A percentile compares a stretch with the other conserved stretches of the same genome.
Evolutionary conservation across 2,329 filamentous ascomycete genomes (phyloP).

Genomic region (Diplodia seriata): DNA sequence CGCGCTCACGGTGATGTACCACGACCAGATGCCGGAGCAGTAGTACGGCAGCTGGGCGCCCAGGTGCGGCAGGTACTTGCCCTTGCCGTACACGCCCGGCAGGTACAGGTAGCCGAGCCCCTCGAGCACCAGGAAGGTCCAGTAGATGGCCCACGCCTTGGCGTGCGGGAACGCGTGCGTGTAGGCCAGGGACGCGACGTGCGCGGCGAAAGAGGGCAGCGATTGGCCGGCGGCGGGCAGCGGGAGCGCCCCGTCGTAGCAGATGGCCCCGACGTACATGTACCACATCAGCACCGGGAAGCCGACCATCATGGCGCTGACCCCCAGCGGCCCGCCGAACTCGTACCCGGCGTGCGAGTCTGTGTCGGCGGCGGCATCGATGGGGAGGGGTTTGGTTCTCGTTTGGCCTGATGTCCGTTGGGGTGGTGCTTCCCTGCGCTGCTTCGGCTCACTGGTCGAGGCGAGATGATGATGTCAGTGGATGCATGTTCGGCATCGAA

Average conservation of each 20-base stretch:
- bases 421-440: not conserved
- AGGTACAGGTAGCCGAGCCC: constrained; percentile 81
- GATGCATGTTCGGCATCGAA: not conserved
- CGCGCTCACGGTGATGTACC: constrained; percentile 82
- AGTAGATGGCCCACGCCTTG: constrained; percentile 92
- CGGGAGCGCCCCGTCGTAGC: constrained; percentile 86
- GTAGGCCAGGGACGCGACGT: constrained; percentile 76
- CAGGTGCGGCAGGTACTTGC: constrained; percentile 83
- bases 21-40: constrained; percentile 86
- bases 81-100: constrained; percentile 85
- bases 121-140: constrained; percentile 88
- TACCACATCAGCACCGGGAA: constrained; percentile 98
- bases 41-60: constrained; percentile 92
- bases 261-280: constrained; percentile 96
- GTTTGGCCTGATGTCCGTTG: not conserved
- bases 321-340: constrained; percentile 84
- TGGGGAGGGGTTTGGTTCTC: too few relatives aligned
- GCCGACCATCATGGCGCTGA: constrained; percentile 84
- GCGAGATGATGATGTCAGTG: not conserved
- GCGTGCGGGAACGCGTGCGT: constrained; percentile 82
- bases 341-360: constrained; percentile 62
- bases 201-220: constrained; percentile 72
- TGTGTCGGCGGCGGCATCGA: not conserved
- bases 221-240: constrained; percentile 69
- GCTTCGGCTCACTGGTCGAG: not conserved